Evolutionary conservation across 2,329 filamentous ascomycete genomes (phyloP).

Genomic region (Diaporthe helianthi): DNA sequence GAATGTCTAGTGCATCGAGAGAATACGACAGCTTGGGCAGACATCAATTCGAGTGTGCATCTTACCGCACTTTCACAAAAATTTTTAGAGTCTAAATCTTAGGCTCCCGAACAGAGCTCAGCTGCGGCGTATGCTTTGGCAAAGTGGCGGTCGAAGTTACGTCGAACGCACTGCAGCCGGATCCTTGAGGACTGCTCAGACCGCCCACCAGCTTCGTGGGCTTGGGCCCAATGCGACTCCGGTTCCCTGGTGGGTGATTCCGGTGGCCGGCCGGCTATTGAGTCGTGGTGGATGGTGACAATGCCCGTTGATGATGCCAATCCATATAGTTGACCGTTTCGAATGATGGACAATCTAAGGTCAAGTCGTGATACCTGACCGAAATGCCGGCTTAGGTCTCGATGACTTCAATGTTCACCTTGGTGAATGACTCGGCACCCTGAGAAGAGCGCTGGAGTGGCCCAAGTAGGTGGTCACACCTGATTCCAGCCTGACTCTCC

Average conservation of each 20-base stretch:
- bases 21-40: slow-evolving; percentile 11
- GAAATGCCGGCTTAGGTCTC: slow-evolving; percentile 21
- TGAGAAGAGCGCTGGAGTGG: slow-evolving; percentile 8
- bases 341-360: slow-evolving; percentile 1
- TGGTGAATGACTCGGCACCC: slow-evolving; percentile 5
- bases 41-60: background rate
- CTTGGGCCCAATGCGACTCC: slow-evolving; percentile 13
- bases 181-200: slow-evolving; percentile 3
- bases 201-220: slow-evolving; percentile 5
- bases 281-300: slow-evolving; percentile 25
- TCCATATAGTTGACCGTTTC: slow-evolving; percentile 3
- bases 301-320: background rate
- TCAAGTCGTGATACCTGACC: slow-evolving; percentile 26
- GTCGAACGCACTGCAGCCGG: background rate
- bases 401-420: slow-evolving; percentile 1
- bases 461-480: background rate
- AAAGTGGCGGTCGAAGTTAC: slow-evolving; percentile 1
- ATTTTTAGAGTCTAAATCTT: slow-evolving; percentile 10
- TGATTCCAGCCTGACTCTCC: slow-evolving; percentile 16
- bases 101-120: background rate
- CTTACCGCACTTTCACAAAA: slow-evolving; percentile 21
- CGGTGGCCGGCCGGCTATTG: slow-evolving; percentile 12
- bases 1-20: background rate
- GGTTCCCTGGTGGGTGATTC: slow-evolving; percentile 17
- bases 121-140: background rate